Base-by-base conservation (phyloP, 2,329 filamentous ascomycete species). In the Fusarium sp. region DNA sequence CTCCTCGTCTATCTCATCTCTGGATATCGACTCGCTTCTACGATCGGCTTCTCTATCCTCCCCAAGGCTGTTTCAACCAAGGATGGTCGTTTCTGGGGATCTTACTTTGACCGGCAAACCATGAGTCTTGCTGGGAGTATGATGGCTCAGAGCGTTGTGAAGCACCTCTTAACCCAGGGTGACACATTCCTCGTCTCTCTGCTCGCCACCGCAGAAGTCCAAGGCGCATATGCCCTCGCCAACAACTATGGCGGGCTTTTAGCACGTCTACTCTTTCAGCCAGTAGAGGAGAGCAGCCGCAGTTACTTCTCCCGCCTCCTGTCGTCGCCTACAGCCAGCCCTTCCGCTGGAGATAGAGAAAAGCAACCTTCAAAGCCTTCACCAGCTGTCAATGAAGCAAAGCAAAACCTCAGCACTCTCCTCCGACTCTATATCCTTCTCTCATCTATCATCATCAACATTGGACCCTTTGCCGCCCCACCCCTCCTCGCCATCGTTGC, bases 191-290 rank as follows among this genome's bases (percentile, higher is more conserved):
- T 98, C 58, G 92, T 99, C 72, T 92, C 93, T 17, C 84, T 92
- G 14, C 87, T 98, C 66, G 92, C 95, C 8, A 91, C 91, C 0
- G 89, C 96, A 1, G 87, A 90, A 46, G 93, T 95, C 6, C 96
- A 98, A 84, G 96, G 96, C 16, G 91, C 94, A 38, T 99, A 98
- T 79, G 94, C 95, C 0, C 88, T 99, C 6, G 96, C 96, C 61
- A 95, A 95, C 77, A 99, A 98, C 82, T 99, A 96, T 80, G 96
- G 96, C 24, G 94, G 95, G 3, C 89, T 99, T 0, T 85, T 97
- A 31, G 96, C 96, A 0, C 90, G 96, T 4, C 90, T 98, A 72
- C 85, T 99, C 59, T 96, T 99, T 81, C 96, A 98, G 79, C 97
- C 96, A 9, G 91, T 99, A 68, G 96, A 99, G 82, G 97, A 99